Base-by-base conservation (phyloP, 768 basidiomycete genomes). In the Russula dissimulans region DNA sequence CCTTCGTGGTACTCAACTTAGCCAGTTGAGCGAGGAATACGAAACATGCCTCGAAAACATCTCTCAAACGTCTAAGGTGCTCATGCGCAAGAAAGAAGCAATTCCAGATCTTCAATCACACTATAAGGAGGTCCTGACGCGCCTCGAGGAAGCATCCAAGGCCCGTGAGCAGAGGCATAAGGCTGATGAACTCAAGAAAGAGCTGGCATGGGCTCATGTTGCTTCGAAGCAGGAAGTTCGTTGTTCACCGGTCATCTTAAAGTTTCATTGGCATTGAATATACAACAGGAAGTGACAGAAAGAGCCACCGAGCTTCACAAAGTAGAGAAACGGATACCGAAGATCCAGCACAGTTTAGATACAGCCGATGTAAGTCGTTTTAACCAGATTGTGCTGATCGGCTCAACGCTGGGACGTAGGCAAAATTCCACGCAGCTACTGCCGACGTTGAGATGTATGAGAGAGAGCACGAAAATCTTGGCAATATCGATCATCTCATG, bases 191-290 rank as follows among this genome's bases (percentile, higher is more conserved):
- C 73, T 91, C 53, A 87, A 87, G 76, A 83, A 81, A 63, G 89
- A 94, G 71, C 72, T 90, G 18, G 92, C 91, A 3, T 97, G 95
- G 94, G 81, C 91, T 14, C 87, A 89, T 66, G 89, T 95, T 22
- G 78, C 76, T 14, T 73, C 74, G 9, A 93, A 94, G 69, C 79
- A 89, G 70, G 71, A 75, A 50, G 89, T 85, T 67, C 58, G 84
- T 61, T 31, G 12, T 10, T 5, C 32, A 15, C 43, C 26, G 60
- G 17, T 7, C 51, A 41, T 18, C 45, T 39, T 45, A 11, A 6
- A 46, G 39, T 36, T 34, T 18, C 29, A 34, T 9, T 39, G 47
- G 41, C 31, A 4, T 39, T n/a, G 41, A 42, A 32, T 18, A 38
- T n/a, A 42, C 39, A 36, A 31, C 58, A 81, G 77, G 81, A 82